Evolutionary conservation across 192 early-diverging fungal species (phyloP).

Genomic region (Umbelopsis vinacea): DNA sequence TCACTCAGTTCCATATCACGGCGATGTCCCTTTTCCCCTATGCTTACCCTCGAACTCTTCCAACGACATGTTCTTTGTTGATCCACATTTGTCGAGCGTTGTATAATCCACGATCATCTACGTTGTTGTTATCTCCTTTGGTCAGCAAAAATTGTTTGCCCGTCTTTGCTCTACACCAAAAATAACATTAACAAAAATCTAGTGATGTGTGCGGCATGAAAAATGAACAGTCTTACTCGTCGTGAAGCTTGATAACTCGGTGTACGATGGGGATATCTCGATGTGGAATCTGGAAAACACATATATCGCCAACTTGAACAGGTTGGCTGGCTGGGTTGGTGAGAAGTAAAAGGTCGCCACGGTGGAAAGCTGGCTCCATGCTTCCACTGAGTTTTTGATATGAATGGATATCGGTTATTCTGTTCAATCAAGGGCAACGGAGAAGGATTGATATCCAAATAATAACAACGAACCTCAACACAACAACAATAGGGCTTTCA

Average conservation of each 20-base stretch:
- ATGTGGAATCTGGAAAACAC: constrained; percentile 89
- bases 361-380: constrained; percentile 96
- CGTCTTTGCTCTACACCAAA: constrained; percentile 47
- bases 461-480: constrained; percentile 67
- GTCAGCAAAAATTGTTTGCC: constrained; percentile 88
- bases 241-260: constrained; percentile 91
- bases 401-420: not conserved
- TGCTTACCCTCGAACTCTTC: constrained; percentile 77
- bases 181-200: not conserved
- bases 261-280: constrained; percentile 96
- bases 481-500: constrained; percentile 97
- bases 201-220: constrained; percentile 8
- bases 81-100: constrained; percentile 90
- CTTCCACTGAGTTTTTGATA: constrained; percentile 63
- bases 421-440: not conserved
- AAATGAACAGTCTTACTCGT: constrained; percentile 56
- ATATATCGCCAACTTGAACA: constrained; percentile 89
- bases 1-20: not conserved
- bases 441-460: no score
- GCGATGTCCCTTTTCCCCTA: not conserved
- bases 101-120: constrained; percentile 92
- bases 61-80: constrained; percentile 85
- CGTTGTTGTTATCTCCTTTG: constrained; percentile 95
- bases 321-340: constrained; percentile 69
- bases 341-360: constrained; percentile 93